These are phyloP conservation scores for Ilyonectria robusta DNA, from an alignment of 2,329 filamentous ascomycete species.

Conservation along the genomic window DNA sequence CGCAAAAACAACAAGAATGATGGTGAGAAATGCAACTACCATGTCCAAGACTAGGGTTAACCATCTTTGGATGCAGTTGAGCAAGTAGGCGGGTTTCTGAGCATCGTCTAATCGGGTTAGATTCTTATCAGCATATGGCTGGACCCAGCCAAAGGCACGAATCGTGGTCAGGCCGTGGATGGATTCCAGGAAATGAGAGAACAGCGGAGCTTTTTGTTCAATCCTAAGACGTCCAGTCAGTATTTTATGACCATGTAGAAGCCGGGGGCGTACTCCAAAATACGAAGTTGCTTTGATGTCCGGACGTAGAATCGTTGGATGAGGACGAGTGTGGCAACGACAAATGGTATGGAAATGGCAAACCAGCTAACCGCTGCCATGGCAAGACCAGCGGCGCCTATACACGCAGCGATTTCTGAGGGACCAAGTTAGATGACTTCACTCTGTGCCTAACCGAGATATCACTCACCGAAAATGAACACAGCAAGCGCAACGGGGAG, in stretches of 20 bases:
- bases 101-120: constrained; percentile 59
- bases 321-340: constrained; percentile 57
- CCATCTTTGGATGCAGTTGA: constrained; percentile 68
- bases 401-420: constrained; percentile 50
- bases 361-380: constrained; percentile 60
- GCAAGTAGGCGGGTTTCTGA: constrained; percentile 67
- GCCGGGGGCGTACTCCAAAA: constrained; percentile 58
- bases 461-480: constrained; percentile 46
- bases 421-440: constrained; percentile 6
- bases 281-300: constrained; percentile 68
- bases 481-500: constrained; percentile 50
- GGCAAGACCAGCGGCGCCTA: constrained; percentile 61
- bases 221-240: constrained; percentile 40
- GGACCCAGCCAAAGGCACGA: constrained; percentile 57
- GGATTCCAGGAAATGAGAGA: constrained; percentile 52
- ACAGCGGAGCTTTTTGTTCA: constrained; percentile 52
- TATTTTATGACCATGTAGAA: too few species aligned
- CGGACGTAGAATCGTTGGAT: constrained; percentile 68
- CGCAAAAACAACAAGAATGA: constrained; percentile 56
- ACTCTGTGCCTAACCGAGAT: rapidly evolving
- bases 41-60: constrained; percentile 66
- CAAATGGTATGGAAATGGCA: constrained; percentile 60
- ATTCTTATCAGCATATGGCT: constrained; percentile 55
- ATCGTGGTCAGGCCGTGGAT: constrained; percentile 53
- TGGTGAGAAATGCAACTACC: constrained; percentile 63